These are phyloP conservation scores for Sonneratia alba DNA, from an alignment of 345 rosid genomes.

Conservation along the genomic window DNA sequence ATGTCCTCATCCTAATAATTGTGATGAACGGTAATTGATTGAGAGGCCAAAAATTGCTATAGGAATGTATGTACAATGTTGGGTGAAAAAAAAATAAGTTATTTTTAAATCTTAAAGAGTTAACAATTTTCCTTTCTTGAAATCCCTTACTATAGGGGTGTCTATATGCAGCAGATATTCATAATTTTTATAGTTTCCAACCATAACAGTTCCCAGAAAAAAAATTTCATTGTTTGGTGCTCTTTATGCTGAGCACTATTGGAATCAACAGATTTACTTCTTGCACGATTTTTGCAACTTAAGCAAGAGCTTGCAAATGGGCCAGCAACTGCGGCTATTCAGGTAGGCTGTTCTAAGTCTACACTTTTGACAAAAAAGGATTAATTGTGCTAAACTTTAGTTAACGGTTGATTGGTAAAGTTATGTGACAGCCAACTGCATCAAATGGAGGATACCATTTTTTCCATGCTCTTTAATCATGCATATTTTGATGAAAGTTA, in stretches of 20 bases:
- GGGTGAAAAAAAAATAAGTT: too few relatives aligned
- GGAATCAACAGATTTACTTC: conserved; percentile 47
- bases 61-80: background rate
- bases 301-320: conserved; percentile 83
- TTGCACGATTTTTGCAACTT: conserved; percentile 80
- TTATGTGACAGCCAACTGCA: too few relatives aligned
- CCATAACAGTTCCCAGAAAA: too few relatives aligned
- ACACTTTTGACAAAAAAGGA: conserved; percentile 2
- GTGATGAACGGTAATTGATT: background rate
- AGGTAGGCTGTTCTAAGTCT: conserved; percentile 32
- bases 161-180: background rate
- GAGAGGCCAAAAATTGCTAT: background rate
- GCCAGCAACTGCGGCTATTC: conserved; percentile 76
- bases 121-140: too few relatives aligned
- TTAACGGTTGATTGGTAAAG: too few relatives aligned
- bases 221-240: background rate
- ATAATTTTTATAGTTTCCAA: too few relatives aligned
- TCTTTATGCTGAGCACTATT: background rate
- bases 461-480: background rate
- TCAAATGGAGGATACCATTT: too few relatives aligned
- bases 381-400: too few relatives aligned
- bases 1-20: background rate
- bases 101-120: too few relatives aligned
- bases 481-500: conserved; percentile 3
- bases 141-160: background rate